Base-by-base conservation (phyloP, 75 land plant species). In the Adiantum capillusveneris region DNA sequence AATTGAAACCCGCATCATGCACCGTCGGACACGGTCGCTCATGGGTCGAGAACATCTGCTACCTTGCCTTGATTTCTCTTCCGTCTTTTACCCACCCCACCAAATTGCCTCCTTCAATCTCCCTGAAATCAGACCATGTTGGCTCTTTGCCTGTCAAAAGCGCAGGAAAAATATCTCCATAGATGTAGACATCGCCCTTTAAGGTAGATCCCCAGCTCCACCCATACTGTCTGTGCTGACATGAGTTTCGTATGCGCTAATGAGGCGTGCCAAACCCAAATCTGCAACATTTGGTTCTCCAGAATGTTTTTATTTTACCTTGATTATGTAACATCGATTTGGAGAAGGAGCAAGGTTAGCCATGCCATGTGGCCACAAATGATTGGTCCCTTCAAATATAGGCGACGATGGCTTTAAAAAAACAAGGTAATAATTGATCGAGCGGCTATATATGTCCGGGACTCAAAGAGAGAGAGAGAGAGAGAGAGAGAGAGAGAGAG, bases 281-380 rank as follows among this genome's bases (percentile, higher is more conserved):
- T 75, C 78, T 12, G 50, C 59, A 55, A 95, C 99, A 69, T 89
- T 81, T 21, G 96, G 88, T 36, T 95, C 96, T n/a, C n/a, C n/a
- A n/a, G n/a, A n/a, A n/a, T n/a, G n/a, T n/a, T n/a, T n/a, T n/a
- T n/a, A n/a, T n/a, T n/a, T n/a, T n/a, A n/a, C n/a, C n/a, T n/a
- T n/a, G n/a, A n/a, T n/a, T n/a, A n/a, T n/a, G n/a, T n/a, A n/a
- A n/a, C n/a, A n/a, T n/a, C n/a, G n/a, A n/a, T n/a, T n/a, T n/a
- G n/a, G n/a, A n/a, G n/a, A n/a, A n/a, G n/a, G n/a, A n/a, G n/a
- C n/a, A n/a, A n/a, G n/a, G n/a, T n/a, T n/a, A n/a, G n/a, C n/a
- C n/a, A n/a, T n/a, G n/a, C n/a, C n/a, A n/a, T n/a, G n/a, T n/a
- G n/a, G n/a, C n/a, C n/a, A n/a, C n/a, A n/a, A n/a, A n/a, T n/a